Conservation (phyloP, 495 filamentous ascomycete genomes). For the Podospora pseudopauciseta region DNA sequence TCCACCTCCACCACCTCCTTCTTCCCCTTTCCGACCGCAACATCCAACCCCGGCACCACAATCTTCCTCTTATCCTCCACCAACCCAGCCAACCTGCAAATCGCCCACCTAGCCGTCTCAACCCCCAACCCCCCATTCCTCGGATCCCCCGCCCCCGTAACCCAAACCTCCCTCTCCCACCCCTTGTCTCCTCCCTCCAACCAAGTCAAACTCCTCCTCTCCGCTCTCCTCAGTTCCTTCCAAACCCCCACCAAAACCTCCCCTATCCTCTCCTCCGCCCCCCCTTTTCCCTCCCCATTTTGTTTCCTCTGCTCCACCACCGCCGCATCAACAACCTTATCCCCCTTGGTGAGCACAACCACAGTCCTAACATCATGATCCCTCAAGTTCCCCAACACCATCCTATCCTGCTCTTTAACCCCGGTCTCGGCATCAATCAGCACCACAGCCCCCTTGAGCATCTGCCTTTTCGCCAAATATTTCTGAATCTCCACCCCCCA, state of each 20-base stretch:
- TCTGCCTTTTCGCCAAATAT: conserved; percentile 66
- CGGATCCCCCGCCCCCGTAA: conserved; percentile 44
- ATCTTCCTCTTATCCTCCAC: conserved; percentile 26
- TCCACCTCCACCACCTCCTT: conserved; percentile 9
- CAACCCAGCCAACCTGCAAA: conserved; percentile 41
- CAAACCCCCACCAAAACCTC: conserved; percentile 38
- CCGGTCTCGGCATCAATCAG: conserved; percentile 79
- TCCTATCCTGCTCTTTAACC: conserved; percentile 67
- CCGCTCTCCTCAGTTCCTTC: conserved; percentile 34
- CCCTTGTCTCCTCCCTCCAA: conserved; percentile 32
- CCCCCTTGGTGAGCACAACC: conserved; percentile 80
- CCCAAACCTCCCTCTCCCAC: conserved; percentile 48
- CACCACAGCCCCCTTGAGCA: conserved; percentile 78
- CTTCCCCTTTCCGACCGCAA: conserved; percentile 3
- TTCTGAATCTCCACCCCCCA: conserved; percentile 89
- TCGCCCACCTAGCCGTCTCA: conserved; percentile 35
- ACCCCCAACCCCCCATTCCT: conserved; percentile 27
- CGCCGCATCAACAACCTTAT: conserved; percentile 48
- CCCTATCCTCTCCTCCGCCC: conserved; percentile 27
- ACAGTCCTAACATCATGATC: conserved; percentile 64
- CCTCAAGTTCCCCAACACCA: conserved; percentile 63
- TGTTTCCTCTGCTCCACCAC: conserved; percentile 7
- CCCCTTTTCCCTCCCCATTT: conserved; percentile 17
- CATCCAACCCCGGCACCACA: conserved; percentile 7
- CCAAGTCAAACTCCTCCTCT: conserved; percentile 28